Evolutionary conservation across 2,329 filamentous ascomycete genomes (phyloP).

Genomic region (Aspergillus fischeri): DNA sequence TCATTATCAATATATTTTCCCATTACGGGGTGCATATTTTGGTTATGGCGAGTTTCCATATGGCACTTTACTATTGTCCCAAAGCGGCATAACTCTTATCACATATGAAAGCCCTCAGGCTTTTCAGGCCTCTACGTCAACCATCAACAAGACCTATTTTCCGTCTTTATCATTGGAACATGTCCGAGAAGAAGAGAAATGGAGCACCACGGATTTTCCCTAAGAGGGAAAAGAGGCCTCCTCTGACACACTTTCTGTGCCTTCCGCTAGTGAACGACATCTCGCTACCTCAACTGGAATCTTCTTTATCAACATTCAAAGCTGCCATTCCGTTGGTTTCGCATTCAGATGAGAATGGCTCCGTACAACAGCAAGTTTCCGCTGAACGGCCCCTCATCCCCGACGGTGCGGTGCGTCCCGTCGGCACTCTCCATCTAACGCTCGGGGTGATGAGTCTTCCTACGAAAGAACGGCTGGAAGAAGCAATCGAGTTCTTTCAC

Average conservation of each 20-base stretch:
- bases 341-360: constrained; percentile 4
- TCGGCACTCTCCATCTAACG: constrained; percentile 80
- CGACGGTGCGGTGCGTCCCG: constrained; percentile 64
- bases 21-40: too few species aligned
- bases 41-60: neutral
- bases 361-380: constrained; percentile 25
- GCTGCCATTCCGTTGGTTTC: constrained; percentile 46
- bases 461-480: constrained; percentile 45
- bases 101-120: constrained; percentile 6
- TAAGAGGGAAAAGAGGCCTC: constrained; percentile 25
- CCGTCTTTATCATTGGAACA: constrained; percentile 1
- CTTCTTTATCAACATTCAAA: constrained; percentile 58
- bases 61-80: neutral
- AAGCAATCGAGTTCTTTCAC: constrained; percentile 44
- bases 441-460: constrained; percentile 78
- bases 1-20: neutral
- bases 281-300: constrained; percentile 63
- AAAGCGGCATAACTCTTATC: neutral
- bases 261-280: constrained; percentile 58
- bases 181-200: constrained; percentile 2
- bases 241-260: constrained; percentile 45
- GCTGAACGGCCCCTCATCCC: constrained; percentile 51
- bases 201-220: neutral
- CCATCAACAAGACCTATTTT: neutral
- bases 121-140: neutral